Conservation (phyloP, 2,329 filamentous ascomycete genomes). For the Ceratocystiopsis minuta region DNA sequence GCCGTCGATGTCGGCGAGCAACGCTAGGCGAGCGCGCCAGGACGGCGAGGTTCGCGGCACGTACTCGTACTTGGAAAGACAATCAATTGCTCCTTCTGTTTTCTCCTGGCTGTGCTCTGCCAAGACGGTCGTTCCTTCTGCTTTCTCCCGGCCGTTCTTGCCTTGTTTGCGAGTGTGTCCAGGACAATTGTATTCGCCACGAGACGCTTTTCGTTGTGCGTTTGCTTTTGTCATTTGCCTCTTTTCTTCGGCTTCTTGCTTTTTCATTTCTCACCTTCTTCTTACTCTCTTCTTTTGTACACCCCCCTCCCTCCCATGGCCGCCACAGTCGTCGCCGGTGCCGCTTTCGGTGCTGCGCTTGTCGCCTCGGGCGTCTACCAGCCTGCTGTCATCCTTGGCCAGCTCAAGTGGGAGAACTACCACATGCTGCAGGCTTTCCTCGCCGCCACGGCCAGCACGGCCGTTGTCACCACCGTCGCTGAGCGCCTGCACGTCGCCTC, state of each 20-base stretch:
- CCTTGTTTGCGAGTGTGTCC: too few species aligned
- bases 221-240: not conserved
- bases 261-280: not conserved
- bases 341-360: slow-evolving; percentile 43
- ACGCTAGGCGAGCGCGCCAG: too few species aligned
- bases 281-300: not conserved
- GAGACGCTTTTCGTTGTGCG: too few species aligned
- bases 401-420: slow-evolving; percentile 42
- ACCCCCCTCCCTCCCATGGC: slow-evolving; percentile 3
- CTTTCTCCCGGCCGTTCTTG: too few species aligned
- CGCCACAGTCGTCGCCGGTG: slow-evolving; percentile 28
- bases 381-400: slow-evolving; percentile 39
- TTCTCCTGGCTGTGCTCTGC: too few species aligned
- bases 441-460: slow-evolving; percentile 41
- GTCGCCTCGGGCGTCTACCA: slow-evolving; percentile 41
- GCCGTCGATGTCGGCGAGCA: too few species aligned
- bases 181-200: too few species aligned
- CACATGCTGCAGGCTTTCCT: slow-evolving; percentile 50
- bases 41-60: too few species aligned
- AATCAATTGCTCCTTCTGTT: too few species aligned
- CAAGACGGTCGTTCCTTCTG: too few species aligned
- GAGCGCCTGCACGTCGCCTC: slow-evolving; percentile 24
- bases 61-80: too few species aligned
- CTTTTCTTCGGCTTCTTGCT: not conserved
- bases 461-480: slow-evolving; percentile 26